A percentile compares a stretch with the other conserved stretches of the same genome.
Conservation (phyloP, 345 rosid genomes). For the Melaleuca alternifolia region DNA sequence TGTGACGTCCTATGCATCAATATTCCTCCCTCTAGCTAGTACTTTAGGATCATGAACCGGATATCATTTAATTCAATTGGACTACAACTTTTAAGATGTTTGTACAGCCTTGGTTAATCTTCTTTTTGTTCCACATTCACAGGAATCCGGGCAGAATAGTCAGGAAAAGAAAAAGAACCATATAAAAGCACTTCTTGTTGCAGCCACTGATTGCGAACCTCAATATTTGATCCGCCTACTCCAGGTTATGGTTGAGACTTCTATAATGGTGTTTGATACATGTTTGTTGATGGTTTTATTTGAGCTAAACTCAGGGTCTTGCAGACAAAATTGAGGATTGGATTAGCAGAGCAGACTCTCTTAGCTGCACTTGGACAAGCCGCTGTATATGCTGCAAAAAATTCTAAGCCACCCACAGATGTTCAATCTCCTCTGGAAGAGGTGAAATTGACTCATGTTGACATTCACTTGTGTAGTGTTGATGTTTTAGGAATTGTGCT, state of each 20-base stretch:
- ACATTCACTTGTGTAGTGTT: not conserved
- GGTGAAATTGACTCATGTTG: constrained; percentile 18
- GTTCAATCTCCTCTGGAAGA: constrained; percentile 79
- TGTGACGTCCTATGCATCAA: not conserved
- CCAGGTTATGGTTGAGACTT: constrained; percentile 46
- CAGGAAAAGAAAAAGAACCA: constrained; percentile 88
- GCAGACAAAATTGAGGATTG: constrained; percentile 75
- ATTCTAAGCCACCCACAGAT: constrained; percentile 55
- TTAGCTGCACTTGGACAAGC: constrained; percentile 95
- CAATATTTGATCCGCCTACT: constrained; percentile 84
- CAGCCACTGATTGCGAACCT: constrained; percentile 94
- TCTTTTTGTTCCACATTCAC: constrained; percentile 3
- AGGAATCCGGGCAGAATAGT: constrained; percentile 97
- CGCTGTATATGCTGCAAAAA: constrained; percentile 60
- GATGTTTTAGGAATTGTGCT: not conserved
- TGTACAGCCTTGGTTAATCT: not conserved
- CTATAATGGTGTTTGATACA: not conserved
- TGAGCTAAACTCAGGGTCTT: not conserved
- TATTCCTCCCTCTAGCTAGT: not conserved
- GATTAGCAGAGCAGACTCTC: constrained; percentile 76
- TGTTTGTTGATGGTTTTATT: not conserved
- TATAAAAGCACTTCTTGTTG: constrained; percentile 89
- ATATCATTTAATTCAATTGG: not conserved
- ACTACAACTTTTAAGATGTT: not conserved
- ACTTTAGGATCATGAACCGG: not conserved